Base-by-base conservation (phyloP, 2,329 filamentous ascomycete species). In the Pseudogymnoascus sp. region DNA sequence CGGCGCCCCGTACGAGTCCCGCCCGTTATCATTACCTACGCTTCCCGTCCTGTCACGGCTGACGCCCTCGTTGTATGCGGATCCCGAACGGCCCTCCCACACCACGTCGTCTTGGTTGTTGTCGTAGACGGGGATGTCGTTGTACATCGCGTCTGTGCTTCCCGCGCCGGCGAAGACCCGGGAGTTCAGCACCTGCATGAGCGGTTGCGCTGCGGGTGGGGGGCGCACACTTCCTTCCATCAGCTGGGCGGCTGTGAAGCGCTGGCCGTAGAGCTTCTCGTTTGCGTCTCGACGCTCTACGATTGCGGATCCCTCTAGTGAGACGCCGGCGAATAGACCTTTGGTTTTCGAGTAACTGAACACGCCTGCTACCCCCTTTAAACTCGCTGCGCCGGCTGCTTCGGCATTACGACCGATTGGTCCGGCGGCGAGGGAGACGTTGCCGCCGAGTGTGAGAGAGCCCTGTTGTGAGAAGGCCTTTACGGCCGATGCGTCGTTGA, bases 261-360 rank as follows among this genome's bases (percentile, higher is more conserved):
- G 86, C 64, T 88, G 85, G 66, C 91, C 90, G 75, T 99, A 99
- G 66, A 99, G 84, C 78, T 96, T 96, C 78, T 96, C 90, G 74
- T 99, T 99, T 70, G 95, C 95, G 76, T 99, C 95, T 78, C 92
- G 89, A 67, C 95, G 86, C 79, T 99, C 95, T 67, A 97, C 90
- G 68, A 99, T 88, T 62, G 90, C 92, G 66, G 89, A 93, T 21
- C 95, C 95, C 75, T 99, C 95, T 68, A 99, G 80, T 69, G 90
- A 96, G 59, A 99, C 93, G 73, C 95, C 95, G 4, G 95, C 95
- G 70, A 99, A 99, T 34, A 99, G 79, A 18, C 95, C 95, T 79
- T 97, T 97, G 11, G 95, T 99, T 79, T 97, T 97, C 75, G 89
- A 95, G 81, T 99, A 99, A 71, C 90, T 91, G 80, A 99, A 99